Base-by-base conservation (phyloP, 2,329 filamentous ascomycete species). In the Diaporthe destruens region DNA sequence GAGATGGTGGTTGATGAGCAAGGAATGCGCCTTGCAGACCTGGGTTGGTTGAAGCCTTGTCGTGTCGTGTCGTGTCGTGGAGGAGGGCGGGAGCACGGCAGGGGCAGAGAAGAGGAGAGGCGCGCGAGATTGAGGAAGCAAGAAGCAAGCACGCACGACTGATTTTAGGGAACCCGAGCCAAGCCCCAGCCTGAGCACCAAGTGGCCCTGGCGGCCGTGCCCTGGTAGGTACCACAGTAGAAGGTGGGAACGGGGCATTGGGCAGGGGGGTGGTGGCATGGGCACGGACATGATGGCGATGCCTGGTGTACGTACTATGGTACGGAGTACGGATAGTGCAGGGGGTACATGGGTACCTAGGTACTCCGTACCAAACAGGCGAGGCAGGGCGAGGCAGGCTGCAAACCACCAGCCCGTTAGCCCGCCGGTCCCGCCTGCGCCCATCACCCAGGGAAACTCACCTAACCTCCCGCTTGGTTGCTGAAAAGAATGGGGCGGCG, bases 391-490 rank as follows among this genome's bases (percentile, higher is more conserved):
- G 36, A 66, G 49, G 63, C 55, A 56, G 51, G 54, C 67, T 51
- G 67, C 42, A 59, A 71, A 69, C 67, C 47, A 59, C 49, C 57
- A 68, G 55, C 55, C 53, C n/a, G 67, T 14, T 25, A 65, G 57
- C n/a, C 36, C 36, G 36, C 9, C 9, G 12, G 11, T 3, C 36
- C 36, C 11, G 36, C 36, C 36, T 12, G 36, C 12, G 53, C 51
- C 65, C 66, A 67, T 59, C 57, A n/a, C 47, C 25, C 63, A 29
- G 16, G 42, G 49, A 23, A 71, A 66, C 57, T 71, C 57, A 65
- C 69, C 56, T 71, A 65, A 66, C 69, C 56, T 71, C 69, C 67
- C 39, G 54, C 47, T 29, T 66, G 61, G 61, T 56, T 66, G 59
- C 67, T 70, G 34, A 53, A 53, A 73, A 71, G 51, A 70, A 55